phyloP scores from a whole-genome alignment of 2,329 filamentous ascomycete species.

The Lachnellula willkommii region DNA sequence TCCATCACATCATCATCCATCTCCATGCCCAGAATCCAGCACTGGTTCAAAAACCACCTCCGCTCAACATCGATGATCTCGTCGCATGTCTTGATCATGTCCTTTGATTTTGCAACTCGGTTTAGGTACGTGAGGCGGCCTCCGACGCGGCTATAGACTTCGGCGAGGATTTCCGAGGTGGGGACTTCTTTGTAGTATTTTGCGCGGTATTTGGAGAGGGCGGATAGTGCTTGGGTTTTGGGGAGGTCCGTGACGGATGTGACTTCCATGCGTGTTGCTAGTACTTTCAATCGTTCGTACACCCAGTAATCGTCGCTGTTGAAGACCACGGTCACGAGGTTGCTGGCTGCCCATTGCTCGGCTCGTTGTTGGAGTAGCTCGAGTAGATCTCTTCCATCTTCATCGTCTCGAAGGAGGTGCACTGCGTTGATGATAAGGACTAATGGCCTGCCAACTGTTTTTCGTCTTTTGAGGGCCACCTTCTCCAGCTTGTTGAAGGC shows the following conservation, averaged over 20 bases:
- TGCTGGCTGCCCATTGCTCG: constrained; percentile 92
- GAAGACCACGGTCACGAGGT: constrained; percentile 86
- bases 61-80: constrained; percentile 66
- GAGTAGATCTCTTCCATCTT: constrained; percentile 86
- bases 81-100: constrained; percentile 78
- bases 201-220: constrained; percentile 72
- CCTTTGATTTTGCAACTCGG: constrained; percentile 75
- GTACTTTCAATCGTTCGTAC: constrained; percentile 87
- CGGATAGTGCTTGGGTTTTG: constrained; percentile 69
- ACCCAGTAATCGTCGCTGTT: constrained; percentile 99
- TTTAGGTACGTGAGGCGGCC: constrained; percentile 85
- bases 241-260: constrained; percentile 78
- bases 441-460: constrained; percentile 58
- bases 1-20: constrained; percentile 99
- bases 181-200: constrained; percentile 67
- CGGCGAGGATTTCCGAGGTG: constrained; percentile 52
- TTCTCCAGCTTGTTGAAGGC: constrained; percentile 98
- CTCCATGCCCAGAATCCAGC: constrained; percentile 67
- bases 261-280: constrained; percentile 92
- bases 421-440: constrained; percentile 94
- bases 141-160: constrained; percentile 82
- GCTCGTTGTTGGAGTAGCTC: constrained; percentile 93
- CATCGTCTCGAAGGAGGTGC: constrained; percentile 85
- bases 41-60: constrained; percentile 75
- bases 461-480: constrained; percentile 70